Evolutionary conservation across 1,139 yeast genomes (phyloP).

Genomic region (Yamadazyma sp.): DNA sequence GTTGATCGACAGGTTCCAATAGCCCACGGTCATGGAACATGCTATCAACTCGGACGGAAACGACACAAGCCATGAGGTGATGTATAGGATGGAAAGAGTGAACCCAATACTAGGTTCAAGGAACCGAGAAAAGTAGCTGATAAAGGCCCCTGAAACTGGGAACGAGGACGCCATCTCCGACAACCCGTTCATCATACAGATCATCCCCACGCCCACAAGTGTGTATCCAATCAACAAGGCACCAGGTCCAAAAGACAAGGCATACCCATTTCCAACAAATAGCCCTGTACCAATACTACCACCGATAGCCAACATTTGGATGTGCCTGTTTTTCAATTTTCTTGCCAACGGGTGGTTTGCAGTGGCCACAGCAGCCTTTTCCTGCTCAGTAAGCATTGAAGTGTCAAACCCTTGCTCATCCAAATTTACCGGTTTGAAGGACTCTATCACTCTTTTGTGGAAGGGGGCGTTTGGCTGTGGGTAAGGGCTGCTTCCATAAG

Average conservation of each 20-base stretch:
- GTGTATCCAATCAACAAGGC: slow-evolving; percentile 53
- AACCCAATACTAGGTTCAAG: slow-evolving; percentile 66
- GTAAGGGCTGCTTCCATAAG: not conserved
- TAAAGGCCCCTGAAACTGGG: slow-evolving; percentile 64
- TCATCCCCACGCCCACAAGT: slow-evolving; percentile 45
- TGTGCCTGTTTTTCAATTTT: slow-evolving; percentile 39
- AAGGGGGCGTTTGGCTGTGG: slow-evolving; percentile 2
- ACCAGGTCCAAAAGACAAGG: slow-evolving; percentile 65
- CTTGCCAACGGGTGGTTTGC: slow-evolving; percentile 39
- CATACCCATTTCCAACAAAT: slow-evolving; percentile 70
- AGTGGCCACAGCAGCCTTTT: slow-evolving; percentile 37
- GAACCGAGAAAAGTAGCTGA: slow-evolving; percentile 56
- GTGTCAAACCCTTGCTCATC: slow-evolving; percentile 43
- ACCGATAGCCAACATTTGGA: slow-evolving; percentile 48
- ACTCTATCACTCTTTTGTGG: slow-evolving; percentile 28
- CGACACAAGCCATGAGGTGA: slow-evolving; percentile 43
- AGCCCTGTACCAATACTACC: slow-evolving; percentile 50
- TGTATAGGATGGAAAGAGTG: slow-evolving; percentile 43
- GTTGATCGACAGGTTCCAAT: slow-evolving; percentile 37
- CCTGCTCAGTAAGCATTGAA: slow-evolving; percentile 29
- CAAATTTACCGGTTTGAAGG: slow-evolving; percentile 42
- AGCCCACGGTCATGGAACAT: slow-evolving; percentile 42
- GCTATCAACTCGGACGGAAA: slow-evolving; percentile 48
- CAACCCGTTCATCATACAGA: slow-evolving; percentile 55
- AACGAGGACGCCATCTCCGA: slow-evolving; percentile 63